Base-by-base conservation (phyloP, 1,284 basidiomycete genomes). In the Jaminaea rosea region DNA sequence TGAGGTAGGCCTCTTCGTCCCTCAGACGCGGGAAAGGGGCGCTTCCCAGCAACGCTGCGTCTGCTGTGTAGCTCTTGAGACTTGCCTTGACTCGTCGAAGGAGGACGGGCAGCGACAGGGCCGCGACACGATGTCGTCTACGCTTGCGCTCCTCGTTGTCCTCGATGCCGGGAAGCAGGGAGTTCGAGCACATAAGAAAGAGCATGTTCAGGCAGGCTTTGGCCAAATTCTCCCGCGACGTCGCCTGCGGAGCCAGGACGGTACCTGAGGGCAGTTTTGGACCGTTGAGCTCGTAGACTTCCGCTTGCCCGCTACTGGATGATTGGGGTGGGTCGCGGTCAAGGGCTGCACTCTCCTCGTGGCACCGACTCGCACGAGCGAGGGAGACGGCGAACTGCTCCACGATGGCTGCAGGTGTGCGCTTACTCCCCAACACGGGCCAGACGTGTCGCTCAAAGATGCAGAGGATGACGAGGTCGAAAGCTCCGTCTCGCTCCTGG, bases 121-220 rank as follows among this genome's bases (percentile, higher is more conserved):
- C 80, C 3, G 87, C 85, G 2, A 91, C 77, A 19, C 87, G 78
- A 63, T 79, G 78, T 24, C 85, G 78, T 8, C 74, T 60, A 53
- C 83, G 80, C 56, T 31, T 15, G 15, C 19, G 21, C 17, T 49
- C 44, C 44, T 29, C 7, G 5, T 42, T 32, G 28, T 15, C 48
- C 24, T 17, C 21, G 17, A 21, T 2, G 24, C 23, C 6, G 7
- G 26, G 32, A 47, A 60, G 23, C 41, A 11, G 36, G 15, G 44
- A 28, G 3, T 39, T 77, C 0, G 84, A 84, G 63, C 86, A 89
- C 23, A 87, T 79, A 57, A 86, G 73, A 72, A 94, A 90, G 15
- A 97, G 75, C 23, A 93, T 76, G 65, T 94, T 89, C 56, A 96
- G 86, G 62, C 87, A 90, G 90, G 91, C 96, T 75, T 90, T 94